Evolutionary conservation across 129 eudicot genomes (phyloP).

Genomic region (Rutidosis leptorrhynchoides): DNA sequence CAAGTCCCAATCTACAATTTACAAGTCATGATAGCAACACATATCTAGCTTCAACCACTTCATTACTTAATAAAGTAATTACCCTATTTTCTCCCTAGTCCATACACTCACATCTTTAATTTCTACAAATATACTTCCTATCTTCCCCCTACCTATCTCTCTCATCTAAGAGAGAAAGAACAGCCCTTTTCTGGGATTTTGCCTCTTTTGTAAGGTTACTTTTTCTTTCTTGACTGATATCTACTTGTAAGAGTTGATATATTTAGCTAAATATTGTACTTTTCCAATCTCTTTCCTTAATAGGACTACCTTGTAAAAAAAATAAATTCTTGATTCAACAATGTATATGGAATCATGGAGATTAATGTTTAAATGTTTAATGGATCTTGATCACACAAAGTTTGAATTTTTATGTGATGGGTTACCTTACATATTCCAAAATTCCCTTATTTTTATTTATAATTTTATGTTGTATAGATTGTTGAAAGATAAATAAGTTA

Average conservation of each 20-base stretch:
- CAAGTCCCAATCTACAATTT: slow-evolving; percentile 24
- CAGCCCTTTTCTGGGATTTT: slow-evolving; percentile 34
- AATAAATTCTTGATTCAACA: slow-evolving; percentile 28
- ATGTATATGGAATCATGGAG: slow-evolving; percentile 13
- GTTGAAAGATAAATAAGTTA: not conserved
- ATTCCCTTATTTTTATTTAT: too few species aligned
- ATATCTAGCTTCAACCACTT: not conserved
- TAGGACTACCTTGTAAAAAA: slow-evolving; percentile 8
- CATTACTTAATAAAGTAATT: slow-evolving; percentile 12
- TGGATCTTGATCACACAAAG: slow-evolving; percentile 28
- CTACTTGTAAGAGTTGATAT: too few species aligned
- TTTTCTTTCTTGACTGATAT: slow-evolving; percentile 33
- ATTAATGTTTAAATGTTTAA: slow-evolving; percentile 12
- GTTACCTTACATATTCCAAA: not conserved
- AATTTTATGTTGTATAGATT: not conserved
- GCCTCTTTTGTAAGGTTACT: slow-evolving; percentile 34
- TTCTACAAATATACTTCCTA: slow-evolving; percentile 5
- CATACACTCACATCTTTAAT: slow-evolving; percentile 20
- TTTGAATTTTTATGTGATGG: not conserved
- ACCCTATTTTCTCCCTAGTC: slow-evolving; percentile 26
- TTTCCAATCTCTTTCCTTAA: slow-evolving; percentile 16
- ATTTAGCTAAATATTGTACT: slow-evolving; percentile 24
- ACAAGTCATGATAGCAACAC: slow-evolving; percentile 11
- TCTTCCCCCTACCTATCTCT: not conserved
- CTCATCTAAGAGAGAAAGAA: slow-evolving; percentile 31